Conservation (phyloP, 129 eudicot species). For the Logfia minima region DNA sequence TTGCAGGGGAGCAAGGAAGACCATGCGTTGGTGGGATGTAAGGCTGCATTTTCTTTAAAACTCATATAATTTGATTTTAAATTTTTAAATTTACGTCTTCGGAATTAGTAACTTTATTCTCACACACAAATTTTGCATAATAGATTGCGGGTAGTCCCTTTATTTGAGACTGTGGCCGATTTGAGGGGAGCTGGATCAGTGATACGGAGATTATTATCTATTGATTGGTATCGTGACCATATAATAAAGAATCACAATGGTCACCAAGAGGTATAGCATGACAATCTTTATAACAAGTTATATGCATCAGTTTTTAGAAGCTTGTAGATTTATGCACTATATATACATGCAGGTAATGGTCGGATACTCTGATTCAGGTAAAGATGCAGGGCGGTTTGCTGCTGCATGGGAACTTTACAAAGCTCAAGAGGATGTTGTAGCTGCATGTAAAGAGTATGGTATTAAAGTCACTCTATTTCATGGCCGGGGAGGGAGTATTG, state of each 20-base stretch:
- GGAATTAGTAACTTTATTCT: conserved; percentile 6
- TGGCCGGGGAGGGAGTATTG: conserved; percentile 95
- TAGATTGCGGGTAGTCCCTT: conserved; percentile 88
- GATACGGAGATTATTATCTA: conserved; percentile 60
- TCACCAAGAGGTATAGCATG: conserved; percentile 69
- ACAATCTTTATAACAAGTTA: not conserved
- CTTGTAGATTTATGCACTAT: not conserved
- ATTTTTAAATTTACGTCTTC: not conserved
- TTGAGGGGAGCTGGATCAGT: conserved; percentile 91
- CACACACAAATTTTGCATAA: not conserved
- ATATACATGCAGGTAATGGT: conserved; percentile 65
- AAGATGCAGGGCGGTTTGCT: conserved; percentile 89
- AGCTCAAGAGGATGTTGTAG: conserved; percentile 91
- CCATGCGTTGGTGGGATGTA: conserved; percentile 81
- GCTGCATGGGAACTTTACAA: conserved; percentile 93
- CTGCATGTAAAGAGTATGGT: conserved; percentile 81
- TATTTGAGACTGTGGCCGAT: conserved; percentile 91
- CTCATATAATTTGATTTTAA: not conserved
- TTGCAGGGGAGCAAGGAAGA: conserved; percentile 72
- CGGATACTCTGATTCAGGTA: conserved; percentile 90
- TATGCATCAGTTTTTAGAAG: not conserved
- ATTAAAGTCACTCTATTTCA: conserved; percentile 87
- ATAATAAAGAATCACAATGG: conserved; percentile 76
- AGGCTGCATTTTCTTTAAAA: conserved; percentile 29
- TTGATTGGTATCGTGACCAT: conserved; percentile 83